Evolutionary conservation across 1,139 yeast species (phyloP), one percentile per base, ranked within the genome.

Genomic region (Debaryomyces nepalensis): DNA sequence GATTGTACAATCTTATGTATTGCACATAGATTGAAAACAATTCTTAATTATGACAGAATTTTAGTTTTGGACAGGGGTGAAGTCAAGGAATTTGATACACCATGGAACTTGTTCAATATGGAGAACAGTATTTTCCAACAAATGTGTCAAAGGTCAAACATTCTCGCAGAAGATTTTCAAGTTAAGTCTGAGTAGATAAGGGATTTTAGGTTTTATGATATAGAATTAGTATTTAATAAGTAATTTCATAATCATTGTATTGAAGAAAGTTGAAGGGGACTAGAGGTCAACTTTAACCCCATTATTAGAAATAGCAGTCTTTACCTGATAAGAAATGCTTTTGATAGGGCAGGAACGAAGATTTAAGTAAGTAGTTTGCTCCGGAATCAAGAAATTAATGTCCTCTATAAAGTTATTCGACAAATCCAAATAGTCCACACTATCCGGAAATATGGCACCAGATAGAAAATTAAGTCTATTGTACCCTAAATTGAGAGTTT

Each of bases 21-120:
- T 64, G 95, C 95, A 4, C 95, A 87, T 58, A 77, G 93, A 55
- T 66, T 85, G 59, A 79, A 79, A 54, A 84, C 91, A 0, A 84
- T 85, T 52, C 57, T 83, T 49, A 69, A 73, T 47, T 85, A 84
- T 58, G 90, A 85, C 59, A 68, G 77, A 43, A 79, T 85, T 37
- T 57, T 85, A 51, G 90, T 85, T 8, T 61, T 85, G 58, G 90
- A 84, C 43, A 66, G 74, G 40, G 91, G 91, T 44, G 73, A 73
- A 46, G 66, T 82, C 30, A 72, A 66, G 23, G 89, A 84, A 57
- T 79, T 75, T 55, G 91, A 80, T 52, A 66, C 75, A 1, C 85
- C 85, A 10, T 51, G 55, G 52, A 60, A 56, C 33, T 64, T 84
- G 48, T 84, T 65, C 38, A 50, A 51, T 27, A 29, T 33, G 11